Conservation (phyloP, 176 grass and related monocot genomes). For the Musa troglodytarum region DNA sequence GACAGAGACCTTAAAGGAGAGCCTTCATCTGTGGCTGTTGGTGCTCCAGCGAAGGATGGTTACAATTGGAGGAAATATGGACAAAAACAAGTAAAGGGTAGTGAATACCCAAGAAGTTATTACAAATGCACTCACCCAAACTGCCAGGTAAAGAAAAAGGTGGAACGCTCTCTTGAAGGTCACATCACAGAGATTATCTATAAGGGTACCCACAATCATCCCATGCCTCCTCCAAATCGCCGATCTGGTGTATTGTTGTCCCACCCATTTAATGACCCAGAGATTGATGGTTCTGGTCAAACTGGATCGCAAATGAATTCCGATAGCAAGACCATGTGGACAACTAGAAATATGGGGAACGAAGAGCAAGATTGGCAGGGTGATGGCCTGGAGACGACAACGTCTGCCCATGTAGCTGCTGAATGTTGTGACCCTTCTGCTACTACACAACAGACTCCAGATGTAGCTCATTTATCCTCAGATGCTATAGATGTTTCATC, state of each 20-base stretch:
- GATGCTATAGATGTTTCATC: slow-evolving; percentile 15
- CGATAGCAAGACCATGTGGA: slow-evolving; percentile 5
- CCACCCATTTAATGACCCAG: slow-evolving; percentile 4
- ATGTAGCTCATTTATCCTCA: background rate
- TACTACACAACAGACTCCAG: background rate
- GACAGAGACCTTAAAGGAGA: slow-evolving; percentile 11
- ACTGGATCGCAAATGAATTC: background rate
- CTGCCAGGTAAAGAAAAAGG: slow-evolving; percentile 17
- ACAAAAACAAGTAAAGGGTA: slow-evolving; percentile 13
- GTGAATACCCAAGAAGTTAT: slow-evolving; percentile 20
- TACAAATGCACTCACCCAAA: slow-evolving; percentile 18
- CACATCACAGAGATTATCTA: slow-evolving; percentile 14
- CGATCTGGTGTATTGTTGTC: background rate
- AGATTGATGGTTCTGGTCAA: slow-evolving; percentile 9
- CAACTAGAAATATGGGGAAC: background rate
- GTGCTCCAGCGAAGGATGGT: slow-evolving; percentile 10
- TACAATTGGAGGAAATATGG: slow-evolving; percentile 19
- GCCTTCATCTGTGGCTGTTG: background rate
- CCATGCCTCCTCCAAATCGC: slow-evolving; percentile 14
- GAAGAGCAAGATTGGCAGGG: slow-evolving; percentile 6
- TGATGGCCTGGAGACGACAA: background rate
- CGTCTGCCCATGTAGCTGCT: background rate
- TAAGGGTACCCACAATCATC: slow-evolving; percentile 16
- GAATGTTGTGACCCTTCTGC: background rate
- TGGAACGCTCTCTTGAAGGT: slow-evolving; percentile 13